Percentiles rank a stretch among this genome's conserved stretches.
Conservation (phyloP, 129 eudicot genomes). For the Silybum marianum region DNA sequence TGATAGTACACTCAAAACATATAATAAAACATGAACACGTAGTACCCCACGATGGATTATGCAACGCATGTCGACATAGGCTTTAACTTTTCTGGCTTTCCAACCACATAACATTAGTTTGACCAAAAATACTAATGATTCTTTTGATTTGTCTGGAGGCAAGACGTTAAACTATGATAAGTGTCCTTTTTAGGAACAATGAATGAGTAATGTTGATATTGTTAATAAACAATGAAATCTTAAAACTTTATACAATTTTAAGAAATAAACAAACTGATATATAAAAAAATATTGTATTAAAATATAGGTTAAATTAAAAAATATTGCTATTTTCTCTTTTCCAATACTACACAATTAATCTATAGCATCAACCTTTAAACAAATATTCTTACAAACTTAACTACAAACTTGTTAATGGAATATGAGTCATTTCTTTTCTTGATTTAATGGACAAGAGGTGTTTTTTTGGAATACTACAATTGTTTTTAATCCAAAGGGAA, state of each 20-base stretch:
- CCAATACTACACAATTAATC: too few species aligned
- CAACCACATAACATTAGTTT: background rate
- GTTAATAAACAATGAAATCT: too few species aligned
- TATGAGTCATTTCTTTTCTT: too few species aligned
- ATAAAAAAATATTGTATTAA: too few species aligned
- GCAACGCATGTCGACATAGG: background rate
- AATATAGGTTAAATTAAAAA: too few species aligned
- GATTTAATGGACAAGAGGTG: background rate
- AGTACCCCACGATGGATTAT: background rate
- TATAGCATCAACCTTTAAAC: too few species aligned
- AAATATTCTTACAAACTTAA: too few species aligned
- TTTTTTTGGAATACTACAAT: background rate
- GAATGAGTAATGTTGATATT: background rate
- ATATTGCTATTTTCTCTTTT: too few species aligned
- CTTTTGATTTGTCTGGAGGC: background rate
- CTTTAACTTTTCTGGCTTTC: too few species aligned
- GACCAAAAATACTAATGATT: background rate
- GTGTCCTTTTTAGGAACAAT: background rate
- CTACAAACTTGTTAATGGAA: too few species aligned
- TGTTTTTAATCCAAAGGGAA: background rate
- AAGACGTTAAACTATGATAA: background rate
- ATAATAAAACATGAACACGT: background rate
- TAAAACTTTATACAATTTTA: too few species aligned
- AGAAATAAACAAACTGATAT: too few species aligned
- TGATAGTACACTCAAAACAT: background rate